Evolutionary conservation across 768 basidiomycete species (phyloP).

Genomic region (Lactarius psammicola): DNA sequence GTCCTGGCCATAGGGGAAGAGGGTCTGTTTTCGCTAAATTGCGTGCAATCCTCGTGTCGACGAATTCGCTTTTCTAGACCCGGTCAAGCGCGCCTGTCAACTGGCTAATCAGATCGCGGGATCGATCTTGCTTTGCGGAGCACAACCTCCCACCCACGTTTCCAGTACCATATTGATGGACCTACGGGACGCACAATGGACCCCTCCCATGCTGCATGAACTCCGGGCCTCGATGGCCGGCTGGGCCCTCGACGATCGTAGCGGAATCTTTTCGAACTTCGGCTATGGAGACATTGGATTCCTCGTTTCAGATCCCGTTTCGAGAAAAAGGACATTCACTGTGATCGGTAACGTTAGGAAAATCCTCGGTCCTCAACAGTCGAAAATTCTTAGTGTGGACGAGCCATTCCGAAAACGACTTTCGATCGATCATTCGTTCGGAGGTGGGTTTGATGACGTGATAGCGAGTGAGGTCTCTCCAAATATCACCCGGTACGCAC

Average conservation of each 20-base stretch:
- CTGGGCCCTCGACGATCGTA: conserved; percentile 12
- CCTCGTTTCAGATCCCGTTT: conserved; percentile 6
- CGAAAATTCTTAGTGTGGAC: conserved; percentile 9
- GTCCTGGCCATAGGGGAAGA: conserved; percentile 11
- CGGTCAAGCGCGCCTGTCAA: conserved; percentile 7
- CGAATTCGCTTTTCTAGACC: not conserved
- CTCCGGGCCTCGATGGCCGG: conserved; percentile 18
- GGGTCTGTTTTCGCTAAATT: not conserved
- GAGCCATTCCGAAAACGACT: conserved; percentile 9
- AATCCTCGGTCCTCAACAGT: conserved; percentile 7
- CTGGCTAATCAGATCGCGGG: conserved; percentile 18
- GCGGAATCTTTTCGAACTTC: conserved; percentile 16
- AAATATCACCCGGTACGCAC: conserved; percentile 5
- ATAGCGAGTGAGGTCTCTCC: conserved; percentile 2
- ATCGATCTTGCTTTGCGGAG: conserved; percentile 8
- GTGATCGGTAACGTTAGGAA: conserved; percentile 1
- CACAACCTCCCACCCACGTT: conserved; percentile 9
- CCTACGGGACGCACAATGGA: conserved; percentile 12
- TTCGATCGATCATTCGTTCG: conserved; percentile 8
- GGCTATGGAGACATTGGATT: conserved; percentile 17
- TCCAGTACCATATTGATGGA: conserved; percentile 6
- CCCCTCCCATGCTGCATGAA: conserved; percentile 13
- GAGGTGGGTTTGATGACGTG: conserved; percentile 14
- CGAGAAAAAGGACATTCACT: conserved; percentile 10
- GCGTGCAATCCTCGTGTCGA: not conserved